phyloP scores from a whole-genome alignment of 169 alveolate species.

The Ichthyophthirius multifiliis region DNA sequence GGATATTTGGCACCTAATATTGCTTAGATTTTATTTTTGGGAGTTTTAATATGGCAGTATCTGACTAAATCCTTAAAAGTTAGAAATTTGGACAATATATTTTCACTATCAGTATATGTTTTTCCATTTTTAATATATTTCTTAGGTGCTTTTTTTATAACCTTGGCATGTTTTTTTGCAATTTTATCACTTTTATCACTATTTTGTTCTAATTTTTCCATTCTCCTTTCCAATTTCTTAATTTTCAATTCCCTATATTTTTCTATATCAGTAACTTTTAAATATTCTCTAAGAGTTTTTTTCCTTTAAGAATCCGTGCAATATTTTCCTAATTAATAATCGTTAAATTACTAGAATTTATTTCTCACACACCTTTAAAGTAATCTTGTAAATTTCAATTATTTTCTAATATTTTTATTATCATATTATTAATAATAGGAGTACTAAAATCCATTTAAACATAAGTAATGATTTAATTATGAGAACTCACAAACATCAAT shows the following conservation, averaged over 20 bases:
- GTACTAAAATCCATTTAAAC: neutral
- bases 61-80: slow-evolving; percentile 20
- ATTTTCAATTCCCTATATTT: neutral
- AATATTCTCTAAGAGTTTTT: slow-evolving; percentile 6
- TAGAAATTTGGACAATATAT: neutral
- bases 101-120: neutral
- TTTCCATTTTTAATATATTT: neutral
- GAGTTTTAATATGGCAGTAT: slow-evolving; percentile 30
- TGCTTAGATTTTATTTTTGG: slow-evolving; percentile 13
- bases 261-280: neutral
- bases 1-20: slow-evolving; percentile 44
- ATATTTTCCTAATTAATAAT: slow-evolving; percentile 40
- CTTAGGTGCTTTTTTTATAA: neutral
- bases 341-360: slow-evolving; percentile 11
- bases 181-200: neutral
- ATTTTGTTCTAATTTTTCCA: neutral
- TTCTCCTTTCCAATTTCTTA: neutral
- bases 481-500: slow-evolving; percentile 26
- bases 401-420: neutral
- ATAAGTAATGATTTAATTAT: neutral
- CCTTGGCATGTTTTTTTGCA: neutral
- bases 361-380: slow-evolving; percentile 22
- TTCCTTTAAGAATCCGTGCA: slow-evolving; percentile 44
- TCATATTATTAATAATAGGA: neutral
- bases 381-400: slow-evolving; percentile 8